Base-by-base conservation (phyloP, 345 rosid species). In the Rhizophora mangle region DNA sequence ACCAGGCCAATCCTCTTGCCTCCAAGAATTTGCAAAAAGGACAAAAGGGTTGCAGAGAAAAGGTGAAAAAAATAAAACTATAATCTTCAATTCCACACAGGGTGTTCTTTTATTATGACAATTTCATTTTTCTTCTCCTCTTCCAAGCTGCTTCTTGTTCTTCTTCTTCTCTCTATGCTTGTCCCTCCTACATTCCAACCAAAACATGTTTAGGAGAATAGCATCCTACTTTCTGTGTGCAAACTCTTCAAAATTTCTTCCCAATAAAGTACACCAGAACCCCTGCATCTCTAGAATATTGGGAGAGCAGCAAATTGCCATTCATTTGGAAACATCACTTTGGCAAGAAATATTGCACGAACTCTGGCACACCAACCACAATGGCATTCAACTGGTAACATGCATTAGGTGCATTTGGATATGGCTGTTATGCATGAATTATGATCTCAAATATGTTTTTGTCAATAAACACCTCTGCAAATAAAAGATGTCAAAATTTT, bases 1-100 rank as follows among this genome's bases (percentile, higher is more conserved):
- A 97, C 90, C 72, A 87, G 39, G 77, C 68, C 62, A 91, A 77
- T 57, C 88, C 88, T 68, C 96, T 82, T 76, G 78, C 85, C 54
- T 88, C 97, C 75, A 91, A 68, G 74, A 80, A 89, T 0, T 77
- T 87, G 67, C 88, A 86, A 6, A 24, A 1, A n/a, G n/a, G 20
- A 13, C 18, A 43, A 9, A 10, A 30, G 47, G 47, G 47, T 39
- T 55, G 59, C 27, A 20, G 26, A 55, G 13, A 26, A 61, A 37
- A 5, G 24, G 24, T 16, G 52, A 27, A n/a, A 36, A 22, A 53
- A 53, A n/a, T 1, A n/a, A 53, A 19, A n/a, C 7, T n/a, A 53
- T 6, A 10, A 53, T 53, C n/a, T 53, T 53, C 24, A 53, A 6
- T n/a, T n/a, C 22, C 24, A 24, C 24, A 24, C 24, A 24, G 24